Evolutionary conservation across 2,329 filamentous ascomycete species (phyloP).

Genomic region (Xylaria arbuscula): DNA sequence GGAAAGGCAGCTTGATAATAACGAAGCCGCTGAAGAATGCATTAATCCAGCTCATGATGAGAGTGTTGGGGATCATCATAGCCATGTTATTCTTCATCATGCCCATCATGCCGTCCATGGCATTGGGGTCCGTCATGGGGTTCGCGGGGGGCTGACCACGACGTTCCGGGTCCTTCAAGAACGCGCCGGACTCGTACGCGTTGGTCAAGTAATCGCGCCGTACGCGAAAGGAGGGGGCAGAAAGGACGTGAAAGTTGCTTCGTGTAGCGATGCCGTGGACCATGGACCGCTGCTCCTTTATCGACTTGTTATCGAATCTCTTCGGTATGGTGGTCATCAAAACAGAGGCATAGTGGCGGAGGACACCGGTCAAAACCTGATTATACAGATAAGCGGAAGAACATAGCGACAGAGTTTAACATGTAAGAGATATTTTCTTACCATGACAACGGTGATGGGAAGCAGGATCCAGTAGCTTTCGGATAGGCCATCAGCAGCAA

Average conservation of each 20-base stretch:
- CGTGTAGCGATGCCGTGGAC: slow-evolving; percentile 87
- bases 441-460: slow-evolving; percentile 97
- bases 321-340: slow-evolving; percentile 89
- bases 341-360: slow-evolving; percentile 96
- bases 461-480: slow-evolving; percentile 97
- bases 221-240: slow-evolving; percentile 78
- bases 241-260: slow-evolving; percentile 82
- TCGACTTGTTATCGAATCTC: slow-evolving; percentile 76
- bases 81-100: slow-evolving; percentile 99
- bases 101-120: slow-evolving; percentile 99
- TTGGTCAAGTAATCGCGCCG: slow-evolving; percentile 84
- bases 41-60: slow-evolving; percentile 99
- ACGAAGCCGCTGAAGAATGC: slow-evolving; percentile 99
- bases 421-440: slow-evolving; percentile 49
- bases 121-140: slow-evolving; percentile 92
- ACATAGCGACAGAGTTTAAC: background rate
- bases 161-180: slow-evolving; percentile 87
- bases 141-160: slow-evolving; percentile 90
- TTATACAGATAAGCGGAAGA: slow-evolving; percentile 7
- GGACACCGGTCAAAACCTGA: slow-evolving; percentile 89
- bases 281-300: slow-evolving; percentile 88
- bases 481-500: slow-evolving; percentile 29
- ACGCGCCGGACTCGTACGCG: slow-evolving; percentile 86
- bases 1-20: slow-evolving; percentile 98
- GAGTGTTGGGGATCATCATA: slow-evolving; percentile 98